These are phyloP conservation scores for Hyaloperonospora brassicae DNA, from an alignment of 352 stramenopile species.

Conservation along the genomic window DNA sequence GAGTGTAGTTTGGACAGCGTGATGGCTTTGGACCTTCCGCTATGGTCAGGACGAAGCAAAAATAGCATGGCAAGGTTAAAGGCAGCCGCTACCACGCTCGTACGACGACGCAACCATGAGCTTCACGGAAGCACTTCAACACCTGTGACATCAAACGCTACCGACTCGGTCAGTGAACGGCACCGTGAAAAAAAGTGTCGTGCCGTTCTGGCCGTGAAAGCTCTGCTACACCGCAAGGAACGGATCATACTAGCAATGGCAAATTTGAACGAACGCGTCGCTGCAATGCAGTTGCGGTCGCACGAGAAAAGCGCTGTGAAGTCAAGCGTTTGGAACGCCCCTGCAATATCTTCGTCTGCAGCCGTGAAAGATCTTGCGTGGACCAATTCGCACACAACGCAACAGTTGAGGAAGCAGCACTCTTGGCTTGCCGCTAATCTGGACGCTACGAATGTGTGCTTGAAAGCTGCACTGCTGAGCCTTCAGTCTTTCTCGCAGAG, in stretches of 20 bases:
- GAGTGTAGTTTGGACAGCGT: constrained; percentile 40
- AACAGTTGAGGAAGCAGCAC: constrained; percentile 48
- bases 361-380: constrained; percentile 21
- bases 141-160: constrained; percentile 1
- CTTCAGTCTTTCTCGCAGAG: constrained; percentile 44
- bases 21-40: constrained; percentile 45
- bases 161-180: constrained; percentile 3
- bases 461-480: constrained; percentile 45
- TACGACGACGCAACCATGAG: constrained; percentile 15
- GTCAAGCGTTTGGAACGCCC: constrained; percentile 24
- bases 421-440: constrained; percentile 64
- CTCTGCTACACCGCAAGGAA: constrained; percentile 69
- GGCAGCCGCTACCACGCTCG: constrained; percentile 19
- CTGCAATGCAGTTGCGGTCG: constrained; percentile 13
- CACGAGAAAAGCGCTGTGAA: constrained; percentile 17
- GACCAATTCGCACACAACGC: constrained; percentile 18
- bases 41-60: constrained; percentile 10
- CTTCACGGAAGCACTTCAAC: neutral
- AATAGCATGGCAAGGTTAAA: constrained; percentile 4
- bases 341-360: constrained; percentile 22
- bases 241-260: constrained; percentile 40
- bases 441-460: constrained; percentile 48
- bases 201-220: constrained; percentile 41
- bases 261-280: constrained; percentile 39
- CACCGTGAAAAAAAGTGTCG: constrained; percentile 34